These are phyloP conservation scores for Thielaviopsis euricoi DNA, from an alignment of 2,329 filamentous ascomycete genomes.

Conservation along the genomic window DNA sequence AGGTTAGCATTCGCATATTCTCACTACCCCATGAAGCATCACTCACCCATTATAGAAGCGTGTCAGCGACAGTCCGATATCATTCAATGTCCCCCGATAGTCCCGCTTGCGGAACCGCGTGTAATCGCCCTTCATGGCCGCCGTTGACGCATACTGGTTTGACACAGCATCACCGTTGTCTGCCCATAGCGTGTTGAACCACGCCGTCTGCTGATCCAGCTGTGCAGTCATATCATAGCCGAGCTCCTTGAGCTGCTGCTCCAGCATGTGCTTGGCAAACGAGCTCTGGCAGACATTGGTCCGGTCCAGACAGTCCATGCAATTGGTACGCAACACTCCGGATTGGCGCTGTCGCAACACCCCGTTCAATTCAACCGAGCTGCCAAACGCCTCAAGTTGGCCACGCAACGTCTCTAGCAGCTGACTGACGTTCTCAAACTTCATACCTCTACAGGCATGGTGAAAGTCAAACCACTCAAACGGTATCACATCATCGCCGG, in stretches of 20 bases:
- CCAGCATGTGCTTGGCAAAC: conserved; percentile 67
- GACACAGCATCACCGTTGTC: conserved; percentile 95
- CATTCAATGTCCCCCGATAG: conserved; percentile 78
- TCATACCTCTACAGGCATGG: conserved; percentile 83
- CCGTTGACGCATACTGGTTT: conserved; percentile 88
- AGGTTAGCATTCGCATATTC: not conserved
- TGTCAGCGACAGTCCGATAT: conserved; percentile 76
- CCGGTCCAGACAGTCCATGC: conserved; percentile 94
- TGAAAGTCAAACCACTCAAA: conserved; percentile 99
- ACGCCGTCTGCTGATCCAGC: conserved; percentile 61
- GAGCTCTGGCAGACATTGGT: conserved; percentile 95
- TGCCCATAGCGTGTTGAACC: conserved; percentile 95
- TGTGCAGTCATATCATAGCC: conserved; percentile 63
- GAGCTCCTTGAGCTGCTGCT: conserved; percentile 59
- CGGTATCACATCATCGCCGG: conserved; percentile 17
- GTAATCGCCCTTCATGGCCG: conserved; percentile 91
- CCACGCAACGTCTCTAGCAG: conserved; percentile 54
- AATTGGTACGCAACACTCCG: conserved; percentile 83
- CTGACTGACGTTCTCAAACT: conserved; percentile 82
- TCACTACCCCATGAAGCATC: not conserved
- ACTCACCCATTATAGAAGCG: conserved; percentile 51
- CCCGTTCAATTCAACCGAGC: conserved; percentile 42
- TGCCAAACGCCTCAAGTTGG: conserved; percentile 54
- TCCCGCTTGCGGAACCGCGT: conserved; percentile 82
- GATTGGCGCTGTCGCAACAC: conserved; percentile 34